These are phyloP conservation scores for Exophiala aquamarina DNA, from an alignment of 2,329 filamentous ascomycete genomes.

Conservation along the genomic window DNA sequence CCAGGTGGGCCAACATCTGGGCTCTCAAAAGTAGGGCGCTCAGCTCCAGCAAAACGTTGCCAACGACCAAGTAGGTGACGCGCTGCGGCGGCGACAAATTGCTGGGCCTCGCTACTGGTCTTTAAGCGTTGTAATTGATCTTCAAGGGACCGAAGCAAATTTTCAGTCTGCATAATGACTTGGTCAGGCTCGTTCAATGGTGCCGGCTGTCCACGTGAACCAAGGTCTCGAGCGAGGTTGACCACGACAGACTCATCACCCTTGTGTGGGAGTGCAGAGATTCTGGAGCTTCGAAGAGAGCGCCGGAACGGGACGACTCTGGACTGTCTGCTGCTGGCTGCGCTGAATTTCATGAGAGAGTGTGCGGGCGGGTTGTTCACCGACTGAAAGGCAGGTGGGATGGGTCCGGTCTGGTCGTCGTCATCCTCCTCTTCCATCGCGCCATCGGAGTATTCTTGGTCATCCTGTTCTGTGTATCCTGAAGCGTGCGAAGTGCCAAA, in stretches of 20 bases:
- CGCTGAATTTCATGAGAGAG: conserved; percentile 40
- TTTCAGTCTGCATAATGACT: conserved; percentile 74
- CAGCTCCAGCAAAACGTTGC: conserved; percentile 36
- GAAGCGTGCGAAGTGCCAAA: conserved; percentile 13
- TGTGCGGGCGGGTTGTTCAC: conserved; percentile 12
- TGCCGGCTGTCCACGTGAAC: conserved; percentile 56
- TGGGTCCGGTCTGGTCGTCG: conserved; percentile 27
- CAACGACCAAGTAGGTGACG: conserved; percentile 22
- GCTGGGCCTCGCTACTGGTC: conserved; percentile 31
- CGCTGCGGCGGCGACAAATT: conserved; percentile 15
- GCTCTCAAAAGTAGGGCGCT: conserved; percentile 35
- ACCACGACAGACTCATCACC: conserved; percentile 64
- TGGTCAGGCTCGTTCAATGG: conserved; percentile 67
- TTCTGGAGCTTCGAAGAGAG: conserved; percentile 15
- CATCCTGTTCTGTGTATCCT: conserved; percentile 11
- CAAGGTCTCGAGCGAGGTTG: conserved; percentile 70
- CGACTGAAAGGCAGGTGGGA: conserved; percentile 8
- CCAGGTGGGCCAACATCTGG: conserved; percentile 66
- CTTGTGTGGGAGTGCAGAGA: conserved; percentile 34
- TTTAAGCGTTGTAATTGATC: conserved; percentile 40
- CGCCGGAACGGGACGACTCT: conserved; percentile 26
- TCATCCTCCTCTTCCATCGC: conserved; percentile 37
- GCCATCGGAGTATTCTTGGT: conserved; percentile 15
- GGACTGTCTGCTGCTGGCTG: conserved; percentile 41
- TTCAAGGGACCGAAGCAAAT: conserved; percentile 65